Percentiles rank a stretch among this genome's conserved stretches.
Conservation (phyloP, 768 basidiomycete genomes). For the Tremella mesenterica region DNA sequence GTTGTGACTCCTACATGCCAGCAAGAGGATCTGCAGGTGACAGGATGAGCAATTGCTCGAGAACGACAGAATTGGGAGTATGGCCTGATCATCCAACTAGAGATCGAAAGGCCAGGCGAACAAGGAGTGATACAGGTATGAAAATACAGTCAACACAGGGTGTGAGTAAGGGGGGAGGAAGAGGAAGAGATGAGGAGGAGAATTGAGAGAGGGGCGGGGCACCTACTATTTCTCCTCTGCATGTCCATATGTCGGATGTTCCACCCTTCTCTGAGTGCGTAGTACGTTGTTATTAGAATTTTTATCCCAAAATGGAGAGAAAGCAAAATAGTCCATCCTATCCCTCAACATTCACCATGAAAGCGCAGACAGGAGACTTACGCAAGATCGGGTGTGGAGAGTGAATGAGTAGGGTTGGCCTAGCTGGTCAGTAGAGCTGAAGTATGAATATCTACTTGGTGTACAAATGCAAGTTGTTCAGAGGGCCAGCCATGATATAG, state of each 20-base stretch:
- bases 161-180: background rate
- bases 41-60: too few species aligned
- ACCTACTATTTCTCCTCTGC: constrained; percentile 35
- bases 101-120: background rate
- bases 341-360: background rate
- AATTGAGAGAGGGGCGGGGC: background rate
- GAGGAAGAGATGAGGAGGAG: background rate
- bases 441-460: background rate
- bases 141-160: background rate
- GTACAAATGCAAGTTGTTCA: background rate
- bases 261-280: constrained; percentile 26
- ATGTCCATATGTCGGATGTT: constrained; percentile 30
- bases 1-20: too few species aligned
- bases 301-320: constrained; percentile 38
- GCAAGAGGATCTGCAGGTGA: too few species aligned
- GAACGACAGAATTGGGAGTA: too few species aligned
- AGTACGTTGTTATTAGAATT: constrained; percentile 35
- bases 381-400: constrained; percentile 30
- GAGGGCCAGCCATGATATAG: background rate
- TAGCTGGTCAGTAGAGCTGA: constrained; percentile 2
- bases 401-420: constrained; percentile 31
- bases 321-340: constrained; percentile 40
- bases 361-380: constrained; percentile 5
- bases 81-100: background rate
- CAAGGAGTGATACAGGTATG: background rate